Evolutionary conservation across 371 early-diverging fungal genomes (phyloP), one percentile per base, ranked within the genome.

Genomic region (Synchytrium microbalum): DNA sequence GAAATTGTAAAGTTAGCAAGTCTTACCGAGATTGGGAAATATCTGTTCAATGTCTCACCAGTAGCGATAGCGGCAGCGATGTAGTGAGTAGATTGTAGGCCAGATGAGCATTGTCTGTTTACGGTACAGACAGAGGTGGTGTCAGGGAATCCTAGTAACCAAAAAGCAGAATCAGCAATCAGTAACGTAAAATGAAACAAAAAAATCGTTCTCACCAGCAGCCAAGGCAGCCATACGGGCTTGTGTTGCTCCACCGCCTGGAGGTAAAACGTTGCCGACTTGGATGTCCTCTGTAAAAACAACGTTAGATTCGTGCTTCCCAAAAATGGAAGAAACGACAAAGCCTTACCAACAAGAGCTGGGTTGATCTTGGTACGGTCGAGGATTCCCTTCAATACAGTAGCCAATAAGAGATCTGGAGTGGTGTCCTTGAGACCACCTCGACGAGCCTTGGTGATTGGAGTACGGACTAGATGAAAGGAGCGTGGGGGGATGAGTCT

Each of bases 251-350:
- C 97, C 97, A 61, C 92, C 94, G 66, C 92, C 93, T 62, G 92
- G 87, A 67, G 92, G 88, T 66, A 93, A 81, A 61, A 95, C 95
- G 75, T 87, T 94, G 61, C 98, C 98, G 32, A 96, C 95, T 73
- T 86, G 85, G 65, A 98, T 89, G 74, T 98, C 98, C 60, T 97
- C n/a, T n/a, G n/a, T n/a, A n/a, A n/a, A n/a, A n/a, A n/a, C n/a
- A n/a, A n/a, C n/a, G n/a, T n/a, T n/a, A n/a, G n/a, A n/a, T n/a
- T n/a, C n/a, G n/a, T n/a, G n/a, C n/a, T n/a, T n/a, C n/a, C n/a
- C n/a, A n/a, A n/a, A n/a, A n/a, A n/a, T n/a, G n/a, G n/a, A n/a
- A n/a, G n/a, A n/a, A n/a, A n/a, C n/a, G n/a, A n/a, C n/a, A n/a
- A n/a, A n/a, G n/a, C n/a, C n/a, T n/a, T n/a, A n/a, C n/a, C 86